A percentile compares a stretch with the other conserved stretches of the same genome.
Evolutionary conservation across 2,329 filamentous ascomycete genomes (phyloP).

Genomic region (Hawksworthiomyces lignivorus): DNA sequence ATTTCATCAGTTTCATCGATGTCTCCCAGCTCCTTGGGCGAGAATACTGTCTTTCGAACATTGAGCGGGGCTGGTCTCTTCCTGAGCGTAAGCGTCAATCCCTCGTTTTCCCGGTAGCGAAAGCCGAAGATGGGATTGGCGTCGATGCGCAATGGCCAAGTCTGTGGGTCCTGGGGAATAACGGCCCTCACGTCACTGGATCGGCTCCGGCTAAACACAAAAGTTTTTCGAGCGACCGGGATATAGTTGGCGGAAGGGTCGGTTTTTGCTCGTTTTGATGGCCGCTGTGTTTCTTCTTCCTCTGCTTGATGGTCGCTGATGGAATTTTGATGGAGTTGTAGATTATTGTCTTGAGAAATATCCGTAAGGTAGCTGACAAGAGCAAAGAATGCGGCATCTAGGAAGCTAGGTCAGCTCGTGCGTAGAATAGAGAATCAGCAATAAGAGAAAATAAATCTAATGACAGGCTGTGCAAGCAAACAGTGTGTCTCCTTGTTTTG

Average conservation of each 20-base stretch:
- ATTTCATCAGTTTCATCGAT: not conserved
- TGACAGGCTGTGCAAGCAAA: too few species aligned
- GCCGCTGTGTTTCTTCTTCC: constrained; percentile 1
- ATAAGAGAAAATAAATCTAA: too few species aligned
- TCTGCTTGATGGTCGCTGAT: not conserved
- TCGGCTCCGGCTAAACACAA: constrained; percentile 1
- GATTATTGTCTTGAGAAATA: not conserved
- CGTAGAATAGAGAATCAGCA: not conserved
- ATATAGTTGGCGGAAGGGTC: constrained; percentile 7
- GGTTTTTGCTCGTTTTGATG: constrained; percentile 14
- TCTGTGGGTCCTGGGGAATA: too few species aligned
- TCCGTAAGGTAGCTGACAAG: not conserved
- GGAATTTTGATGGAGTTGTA: not conserved
- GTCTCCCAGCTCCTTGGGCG: not conserved
- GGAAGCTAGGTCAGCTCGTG: not conserved
- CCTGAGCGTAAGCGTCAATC: not conserved
- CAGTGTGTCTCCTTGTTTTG: too few species aligned
- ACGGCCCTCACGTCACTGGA: too few species aligned
- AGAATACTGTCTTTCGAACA: not conserved
- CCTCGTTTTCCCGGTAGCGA: not conserved
- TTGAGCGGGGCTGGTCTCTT: not conserved
- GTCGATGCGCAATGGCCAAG: not conserved
- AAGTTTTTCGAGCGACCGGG: constrained; percentile 11
- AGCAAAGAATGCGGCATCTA: not conserved
- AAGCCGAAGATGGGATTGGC: not conserved